Evolutionary conservation across 192 early-diverging fungal genomes (phyloP), one percentile per base, ranked within the genome.

Genomic region (Coemansia sp.): DNA sequence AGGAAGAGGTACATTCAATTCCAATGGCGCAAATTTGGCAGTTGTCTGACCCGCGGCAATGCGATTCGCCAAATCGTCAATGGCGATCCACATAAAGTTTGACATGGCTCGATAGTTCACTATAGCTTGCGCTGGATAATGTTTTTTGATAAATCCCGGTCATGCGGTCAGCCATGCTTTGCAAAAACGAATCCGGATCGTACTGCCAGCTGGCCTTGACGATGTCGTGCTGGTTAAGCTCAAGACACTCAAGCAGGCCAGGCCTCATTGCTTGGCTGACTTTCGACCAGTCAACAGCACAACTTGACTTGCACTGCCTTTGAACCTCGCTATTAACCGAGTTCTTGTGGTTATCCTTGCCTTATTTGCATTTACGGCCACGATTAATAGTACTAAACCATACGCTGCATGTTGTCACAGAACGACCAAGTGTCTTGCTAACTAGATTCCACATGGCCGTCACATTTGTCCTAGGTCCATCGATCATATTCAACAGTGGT

Each of bases 171-270:
- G 5, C 41, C 41, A 43, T 43, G 41, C 41, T 43, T 10, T 39
- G 38, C 22, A 65, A 73, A 38, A 67, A 62, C 3, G 58, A 43
- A 1, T 73, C 58, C 31, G 43, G 65, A 18, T 73, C 46, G 15
- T 73, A 73, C 0, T 22, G 18, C 71, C 71, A 73, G 10, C 47
- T 55, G 18, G 33, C 13, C 20, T 73, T 73, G 13, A 58, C 72
- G 2, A 0, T 49, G 36, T 52, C 41, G 20, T 47, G 52, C 27
- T 40, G 40, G 20, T 38, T 53, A 39, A 12, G 44, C 40, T 74
- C 72, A 46, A 74, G 18, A 10, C 73, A 74, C 39, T 58, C 47
- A n/a, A 7, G 66, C 22, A 44, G 38, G 12, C 53, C 53, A 0
- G 31, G 53, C 13, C 53, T 29, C 27, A 12, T 55, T 16, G 27